These are phyloP conservation scores for Cryphonectria parasitica DNA, from an alignment of 2,329 filamentous ascomycete species.

Conservation along the genomic window DNA sequence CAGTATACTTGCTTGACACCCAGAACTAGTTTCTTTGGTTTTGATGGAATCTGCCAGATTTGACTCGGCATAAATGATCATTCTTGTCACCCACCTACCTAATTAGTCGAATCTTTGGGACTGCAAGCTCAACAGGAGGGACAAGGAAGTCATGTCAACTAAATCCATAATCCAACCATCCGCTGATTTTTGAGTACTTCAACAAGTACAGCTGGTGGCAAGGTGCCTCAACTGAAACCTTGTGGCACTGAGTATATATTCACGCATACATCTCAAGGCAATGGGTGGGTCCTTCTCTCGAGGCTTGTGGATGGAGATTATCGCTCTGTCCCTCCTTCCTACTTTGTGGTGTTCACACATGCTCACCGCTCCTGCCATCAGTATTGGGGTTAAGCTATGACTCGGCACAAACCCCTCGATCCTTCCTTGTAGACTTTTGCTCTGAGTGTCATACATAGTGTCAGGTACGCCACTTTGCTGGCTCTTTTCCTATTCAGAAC, in stretches of 20 bases:
- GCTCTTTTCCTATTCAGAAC: background rate
- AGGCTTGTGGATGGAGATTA: background rate
- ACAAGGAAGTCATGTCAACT: too few species aligned
- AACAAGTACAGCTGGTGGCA: too few species aligned
- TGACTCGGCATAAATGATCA: too few species aligned
- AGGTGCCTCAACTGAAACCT: background rate
- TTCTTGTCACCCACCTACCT: too few species aligned
- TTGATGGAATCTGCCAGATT: background rate
- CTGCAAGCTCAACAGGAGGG: too few species aligned
- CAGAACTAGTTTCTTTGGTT: background rate
- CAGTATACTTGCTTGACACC: background rate
- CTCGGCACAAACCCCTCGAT: background rate
- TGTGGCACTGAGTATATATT: background rate
- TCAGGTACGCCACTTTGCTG: background rate
- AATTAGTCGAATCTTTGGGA: too few species aligned
- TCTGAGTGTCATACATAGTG: too few species aligned
- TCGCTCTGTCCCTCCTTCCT: background rate
- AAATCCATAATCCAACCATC: too few species aligned
- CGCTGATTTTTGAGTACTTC: too few species aligned
- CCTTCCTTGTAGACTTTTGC: background rate
- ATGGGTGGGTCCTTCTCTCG: background rate
- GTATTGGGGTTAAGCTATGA: background rate
- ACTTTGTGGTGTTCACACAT: background rate
- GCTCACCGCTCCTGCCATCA: background rate
- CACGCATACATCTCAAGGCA: background rate